Conservation (phyloP, 176 grass and related monocot species). For the Triticum dicoccoides region DNA sequence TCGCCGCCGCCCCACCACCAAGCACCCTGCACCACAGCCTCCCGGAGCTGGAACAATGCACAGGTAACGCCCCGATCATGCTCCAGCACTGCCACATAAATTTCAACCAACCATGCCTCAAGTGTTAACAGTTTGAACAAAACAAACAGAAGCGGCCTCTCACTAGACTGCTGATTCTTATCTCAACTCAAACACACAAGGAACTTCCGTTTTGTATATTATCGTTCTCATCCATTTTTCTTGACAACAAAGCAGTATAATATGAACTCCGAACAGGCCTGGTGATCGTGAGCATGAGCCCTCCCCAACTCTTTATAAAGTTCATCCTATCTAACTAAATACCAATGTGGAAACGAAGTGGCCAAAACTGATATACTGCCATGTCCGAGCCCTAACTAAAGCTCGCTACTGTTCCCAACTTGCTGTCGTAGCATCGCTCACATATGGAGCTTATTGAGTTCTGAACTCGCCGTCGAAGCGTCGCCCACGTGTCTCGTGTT, state of each 20-base stretch:
- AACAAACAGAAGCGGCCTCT: background rate
- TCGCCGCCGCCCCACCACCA: too few species aligned
- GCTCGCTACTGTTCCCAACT: conserved; percentile 30
- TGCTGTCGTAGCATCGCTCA: background rate
- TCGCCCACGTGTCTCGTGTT: background rate
- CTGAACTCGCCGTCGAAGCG: background rate
- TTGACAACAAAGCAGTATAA: conserved; percentile 1
- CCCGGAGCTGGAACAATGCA: too few species aligned
- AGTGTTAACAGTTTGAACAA: background rate
- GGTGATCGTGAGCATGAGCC: background rate
- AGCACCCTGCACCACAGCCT: too few species aligned
- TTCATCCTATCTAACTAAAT: conserved; percentile 20
- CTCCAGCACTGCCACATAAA: too few species aligned
- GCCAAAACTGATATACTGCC: conserved; percentile 34
- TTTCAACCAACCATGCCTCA: too few species aligned
- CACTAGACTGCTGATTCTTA: background rate
- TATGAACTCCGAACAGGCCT: background rate
- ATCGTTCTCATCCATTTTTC: conserved; percentile 7
- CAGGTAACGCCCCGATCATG: too few species aligned
- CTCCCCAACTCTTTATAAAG: conserved; percentile 21
- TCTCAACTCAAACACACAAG: background rate
- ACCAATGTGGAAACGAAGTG: background rate
- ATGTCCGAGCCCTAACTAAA: conserved; percentile 23
- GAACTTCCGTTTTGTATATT: conserved; percentile 22
- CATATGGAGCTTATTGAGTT: conserved; percentile 43